These are phyloP conservation scores for Hypoxylon cercidicola DNA, from an alignment of 495 filamentous ascomycete genomes.

Conservation along the genomic window DNA sequence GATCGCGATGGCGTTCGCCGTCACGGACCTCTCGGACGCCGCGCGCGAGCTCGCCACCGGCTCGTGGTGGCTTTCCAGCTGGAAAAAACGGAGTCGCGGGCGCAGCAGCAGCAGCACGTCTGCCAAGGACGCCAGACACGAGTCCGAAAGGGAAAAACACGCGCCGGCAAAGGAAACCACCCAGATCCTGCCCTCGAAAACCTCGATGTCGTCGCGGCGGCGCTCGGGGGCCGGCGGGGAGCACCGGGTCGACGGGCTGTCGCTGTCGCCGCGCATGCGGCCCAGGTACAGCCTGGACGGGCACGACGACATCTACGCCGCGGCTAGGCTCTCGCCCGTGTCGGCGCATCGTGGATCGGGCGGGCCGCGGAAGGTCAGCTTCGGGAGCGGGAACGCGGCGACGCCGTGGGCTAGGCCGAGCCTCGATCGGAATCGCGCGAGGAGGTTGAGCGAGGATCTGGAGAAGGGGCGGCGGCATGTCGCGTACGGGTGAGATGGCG, in stretches of 20 bases:
- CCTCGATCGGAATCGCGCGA: conserved; percentile 27
- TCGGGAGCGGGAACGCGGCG: conserved; percentile 26
- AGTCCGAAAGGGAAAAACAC: not conserved
- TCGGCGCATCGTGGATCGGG: conserved; percentile 16
- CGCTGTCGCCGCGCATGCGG: conserved; percentile 3
- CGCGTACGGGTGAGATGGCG: conserved; percentile 9
- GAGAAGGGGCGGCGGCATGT: conserved; percentile 34
- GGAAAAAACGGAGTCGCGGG: not conserved
- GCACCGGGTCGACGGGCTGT: not conserved
- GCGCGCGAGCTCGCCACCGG: conserved; percentile 18
- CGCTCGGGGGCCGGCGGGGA: conserved; percentile 14
- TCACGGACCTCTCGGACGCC: conserved; percentile 65
- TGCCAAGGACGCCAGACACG: not conserved
- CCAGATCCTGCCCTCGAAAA: conserved; percentile 22
- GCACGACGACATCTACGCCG: conserved; percentile 33
- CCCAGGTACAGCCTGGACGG: conserved; percentile 23
- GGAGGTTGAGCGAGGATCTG: conserved; percentile 35
- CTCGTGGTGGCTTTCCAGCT: conserved; percentile 1
- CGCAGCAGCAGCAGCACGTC: not conserved
- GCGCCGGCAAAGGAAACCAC: conserved; percentile 1
- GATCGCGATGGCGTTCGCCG: conserved; percentile 65
- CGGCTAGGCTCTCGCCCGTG: conserved; percentile 27
- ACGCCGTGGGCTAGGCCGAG: conserved; percentile 37
- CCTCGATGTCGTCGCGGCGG: conserved; percentile 31
- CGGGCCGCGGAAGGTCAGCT: conserved; percentile 29